These are phyloP conservation scores for Pogostemon cablin DNA, from an alignment of 257 asterid genomes.

Conservation along the genomic window DNA sequence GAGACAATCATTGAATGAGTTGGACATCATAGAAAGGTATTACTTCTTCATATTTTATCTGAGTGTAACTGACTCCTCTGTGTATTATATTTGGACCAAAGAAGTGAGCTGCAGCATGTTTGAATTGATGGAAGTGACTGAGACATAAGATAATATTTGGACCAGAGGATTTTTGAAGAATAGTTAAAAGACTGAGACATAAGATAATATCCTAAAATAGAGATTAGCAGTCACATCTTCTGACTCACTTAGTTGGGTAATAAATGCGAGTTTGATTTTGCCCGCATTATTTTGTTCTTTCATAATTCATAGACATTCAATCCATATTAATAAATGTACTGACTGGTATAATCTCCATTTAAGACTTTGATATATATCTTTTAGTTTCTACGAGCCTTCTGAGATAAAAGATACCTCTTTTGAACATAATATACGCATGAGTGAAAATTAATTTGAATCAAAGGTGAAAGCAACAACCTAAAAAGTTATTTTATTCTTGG, in stretches of 20 bases:
- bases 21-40: conserved; percentile 61
- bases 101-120: conserved; percentile 26
- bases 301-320: neutral
- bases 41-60: conserved; percentile 17
- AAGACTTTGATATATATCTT: neutral
- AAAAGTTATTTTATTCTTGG: conserved; percentile 25
- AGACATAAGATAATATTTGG: neutral
- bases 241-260: neutral
- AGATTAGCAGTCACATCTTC: neutral
- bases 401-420: conserved; percentile 17
- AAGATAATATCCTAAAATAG: neutral
- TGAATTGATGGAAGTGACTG: conserved; percentile 12
- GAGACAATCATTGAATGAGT: conserved; percentile 48
- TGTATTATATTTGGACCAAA: conserved; percentile 4
- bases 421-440: neutral
- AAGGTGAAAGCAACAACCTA: conserved; percentile 13
- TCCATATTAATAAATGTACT: neutral
- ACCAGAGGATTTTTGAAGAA: conserved; percentile 17
- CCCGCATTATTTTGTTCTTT: conserved; percentile 21
- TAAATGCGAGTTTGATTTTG: neutral
- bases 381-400: conserved; percentile 15
- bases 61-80: conserved; percentile 21
- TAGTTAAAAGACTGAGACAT: conserved; percentile 15
- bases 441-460: neutral
- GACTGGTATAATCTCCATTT: conserved; percentile 3